Conservation (phyloP, 2,329 filamentous ascomycete species). For the Cytospora paraplurivora region DNA sequence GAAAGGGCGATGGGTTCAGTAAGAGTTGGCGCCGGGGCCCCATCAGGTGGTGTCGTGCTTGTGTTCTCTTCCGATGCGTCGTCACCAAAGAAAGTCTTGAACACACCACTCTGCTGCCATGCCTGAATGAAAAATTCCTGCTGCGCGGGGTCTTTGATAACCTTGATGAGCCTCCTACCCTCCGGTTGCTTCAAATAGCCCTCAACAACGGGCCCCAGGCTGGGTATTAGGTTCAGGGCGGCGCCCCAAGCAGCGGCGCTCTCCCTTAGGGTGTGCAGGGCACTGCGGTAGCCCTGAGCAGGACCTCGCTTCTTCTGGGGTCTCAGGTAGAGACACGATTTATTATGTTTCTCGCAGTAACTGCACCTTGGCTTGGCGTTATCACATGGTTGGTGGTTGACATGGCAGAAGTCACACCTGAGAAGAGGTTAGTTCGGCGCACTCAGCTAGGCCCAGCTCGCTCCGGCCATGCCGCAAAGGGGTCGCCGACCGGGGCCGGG, state of each 20-base stretch:
- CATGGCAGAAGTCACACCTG: slow-evolving; percentile 51
- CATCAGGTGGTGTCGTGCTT: slow-evolving; percentile 16
- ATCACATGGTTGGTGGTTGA: slow-evolving; percentile 52
- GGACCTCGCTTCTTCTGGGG: slow-evolving; percentile 44
- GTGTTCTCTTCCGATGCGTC: slow-evolving; percentile 27
- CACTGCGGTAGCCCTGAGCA: slow-evolving; percentile 43
- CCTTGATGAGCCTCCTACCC: slow-evolving; percentile 36
- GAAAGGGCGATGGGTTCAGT: slow-evolving; percentile 2
- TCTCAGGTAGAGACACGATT: slow-evolving; percentile 42
- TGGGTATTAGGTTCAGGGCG: slow-evolving; percentile 40
- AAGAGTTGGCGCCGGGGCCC: slow-evolving; percentile 6
- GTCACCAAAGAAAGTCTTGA: slow-evolving; percentile 40
- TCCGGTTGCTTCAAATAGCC: slow-evolving; percentile 38
- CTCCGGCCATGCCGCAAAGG: neutral
- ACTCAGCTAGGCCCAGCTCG: neutral
- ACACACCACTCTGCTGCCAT: slow-evolving; percentile 42
- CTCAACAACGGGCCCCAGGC: slow-evolving; percentile 41
- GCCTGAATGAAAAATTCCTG: slow-evolving; percentile 41
- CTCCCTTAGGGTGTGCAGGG: slow-evolving; percentile 43
- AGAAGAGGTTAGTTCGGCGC: slow-evolving; percentile 30
- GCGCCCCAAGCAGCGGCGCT: slow-evolving; percentile 44
- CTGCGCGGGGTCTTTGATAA: slow-evolving; percentile 41
- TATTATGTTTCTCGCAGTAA: slow-evolving; percentile 46
- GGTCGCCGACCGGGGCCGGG: neutral
- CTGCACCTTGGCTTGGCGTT: slow-evolving; percentile 50